Base-by-base conservation (phyloP, 192 early-diverging fungal species). In the Gaertneriomyces semiglobifer region DNA sequence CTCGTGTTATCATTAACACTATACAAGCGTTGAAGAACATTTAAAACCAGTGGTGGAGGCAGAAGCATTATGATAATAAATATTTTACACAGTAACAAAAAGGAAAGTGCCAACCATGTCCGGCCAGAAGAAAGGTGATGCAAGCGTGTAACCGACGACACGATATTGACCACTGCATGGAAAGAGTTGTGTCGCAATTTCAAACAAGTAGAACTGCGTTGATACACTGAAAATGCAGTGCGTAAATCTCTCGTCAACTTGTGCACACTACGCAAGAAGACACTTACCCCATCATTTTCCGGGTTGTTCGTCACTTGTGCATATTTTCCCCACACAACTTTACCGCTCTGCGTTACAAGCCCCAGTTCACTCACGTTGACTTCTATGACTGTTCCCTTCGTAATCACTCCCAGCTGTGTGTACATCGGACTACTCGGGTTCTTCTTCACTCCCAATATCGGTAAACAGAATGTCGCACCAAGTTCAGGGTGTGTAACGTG, bases 401-500 rank as follows among this genome's bases (percentile, higher is more conserved):
- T 99, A 54, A 99, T 88, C 18, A 99, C 95, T 66, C 96, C 95
- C 18, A 99, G 78, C 76, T 93, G 91, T 7, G 96, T 98, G 81
- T 95, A 98, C 76, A 96, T 84, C 33, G 94, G 94, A 63, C 86
- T 88, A 77, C 89, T 89, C 53, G 95, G 96, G 81, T 97, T 99
- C 90, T 99, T 99, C 77, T 99, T 99, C 58, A 99, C 95, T 62
- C 91, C 89, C 58, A 99, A 88, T 51, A 99, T 98, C 10, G 95
- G 94, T 60, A 99, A 81, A 72, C 88, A 89, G 81, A 99, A 99
- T 0, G 95, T 99, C 11, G 96, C 96, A 69, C 87, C 91, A 55
- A 99, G 87, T 77, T 99, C 96, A 14, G 96, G 96, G 74, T 99
- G 96, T 38, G 96, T 99, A 60, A 99, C 95, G 69, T 98, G 92